phyloP scores from a whole-genome alignment of 441 rosid genomes.

The Pelargonium australe region DNA sequence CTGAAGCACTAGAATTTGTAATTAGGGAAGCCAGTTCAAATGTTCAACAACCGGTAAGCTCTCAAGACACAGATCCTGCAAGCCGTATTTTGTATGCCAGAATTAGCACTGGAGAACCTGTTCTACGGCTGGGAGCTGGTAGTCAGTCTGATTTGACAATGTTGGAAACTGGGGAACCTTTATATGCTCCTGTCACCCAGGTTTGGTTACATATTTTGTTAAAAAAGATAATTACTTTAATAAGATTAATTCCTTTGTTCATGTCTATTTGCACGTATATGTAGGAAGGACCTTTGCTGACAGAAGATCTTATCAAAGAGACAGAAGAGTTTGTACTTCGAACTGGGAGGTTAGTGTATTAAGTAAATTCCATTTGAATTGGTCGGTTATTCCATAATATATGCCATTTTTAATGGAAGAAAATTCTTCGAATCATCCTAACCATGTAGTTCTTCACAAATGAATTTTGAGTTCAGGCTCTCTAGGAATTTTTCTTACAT shows the following conservation, averaged over 20 bases:
- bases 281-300: slow-evolving; percentile 89
- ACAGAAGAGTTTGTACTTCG: slow-evolving; percentile 93
- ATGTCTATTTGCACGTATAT: slow-evolving; percentile 17
- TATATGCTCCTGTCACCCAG: slow-evolving; percentile 81
- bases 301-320: slow-evolving; percentile 93
- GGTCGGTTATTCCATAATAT: slow-evolving; percentile 7
- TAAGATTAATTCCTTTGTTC: slow-evolving; percentile 19
- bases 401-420: slow-evolving; percentile 3
- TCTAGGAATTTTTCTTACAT: too few species aligned
- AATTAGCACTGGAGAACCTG: slow-evolving; percentile 58
- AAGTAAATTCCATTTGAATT: not conserved
- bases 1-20: slow-evolving; percentile 59
- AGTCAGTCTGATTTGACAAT: slow-evolving; percentile 52
- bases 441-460: too few species aligned
- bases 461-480: too few species aligned
- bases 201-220: slow-evolving; percentile 33
- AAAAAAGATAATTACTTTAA: slow-evolving; percentile 18
- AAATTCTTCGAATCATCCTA: not conserved
- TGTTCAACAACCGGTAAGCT: slow-evolving; percentile 34
- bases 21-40: slow-evolving; percentile 47
- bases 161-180: slow-evolving; percentile 90
- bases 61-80: slow-evolving; percentile 19
- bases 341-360: slow-evolving; percentile 72
- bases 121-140: slow-evolving; percentile 68
- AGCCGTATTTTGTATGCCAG: slow-evolving; percentile 50